Conservation (phyloP, 805 yeast genomes). For the Teunomyces tritomae region DNA sequence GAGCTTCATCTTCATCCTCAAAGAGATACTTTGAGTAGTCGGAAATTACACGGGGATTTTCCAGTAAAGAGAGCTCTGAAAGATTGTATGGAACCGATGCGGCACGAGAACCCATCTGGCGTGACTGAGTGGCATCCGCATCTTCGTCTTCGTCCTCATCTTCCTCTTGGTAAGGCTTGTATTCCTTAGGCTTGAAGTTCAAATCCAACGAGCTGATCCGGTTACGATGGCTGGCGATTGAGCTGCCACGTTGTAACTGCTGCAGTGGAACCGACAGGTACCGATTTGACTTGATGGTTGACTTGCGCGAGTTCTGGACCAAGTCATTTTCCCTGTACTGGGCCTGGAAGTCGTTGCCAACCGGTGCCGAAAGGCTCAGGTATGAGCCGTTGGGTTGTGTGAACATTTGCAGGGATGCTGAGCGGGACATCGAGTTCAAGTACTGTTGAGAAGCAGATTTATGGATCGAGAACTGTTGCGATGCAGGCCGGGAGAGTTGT, state of each 20-base stretch:
- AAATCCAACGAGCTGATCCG: constrained; percentile 21
- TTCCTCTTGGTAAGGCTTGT: constrained; percentile 6
- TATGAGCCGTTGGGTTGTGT: not conserved
- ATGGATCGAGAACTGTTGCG: not conserved
- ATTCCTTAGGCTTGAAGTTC: constrained; percentile 15
- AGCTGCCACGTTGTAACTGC: constrained; percentile 4
- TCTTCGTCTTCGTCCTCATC: constrained; percentile 7
- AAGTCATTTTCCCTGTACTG: constrained; percentile 5
- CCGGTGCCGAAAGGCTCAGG: not conserved
- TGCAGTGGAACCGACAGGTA: constrained; percentile 35
- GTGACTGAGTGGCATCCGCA: not conserved
- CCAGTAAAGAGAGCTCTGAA: constrained; percentile 14
- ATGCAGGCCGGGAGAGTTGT: not conserved
- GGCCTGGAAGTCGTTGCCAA: constrained; percentile 1
- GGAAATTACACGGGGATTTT: constrained; percentile 21
- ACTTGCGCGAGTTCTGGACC: constrained; percentile 25
- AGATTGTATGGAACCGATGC: constrained; percentile 14
- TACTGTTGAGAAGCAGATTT: not conserved
- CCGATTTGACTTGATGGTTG: constrained; percentile 32
- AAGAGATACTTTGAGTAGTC: constrained; percentile 24
- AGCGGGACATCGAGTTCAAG: constrained; percentile 1
- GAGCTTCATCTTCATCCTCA: constrained; percentile 7
- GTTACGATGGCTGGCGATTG: constrained; percentile 3
- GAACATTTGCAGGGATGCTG: not conserved
- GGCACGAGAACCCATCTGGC: not conserved